Conservation (phyloP, 1,284 basidiomycete genomes). For the Ganoderma sp. region DNA sequence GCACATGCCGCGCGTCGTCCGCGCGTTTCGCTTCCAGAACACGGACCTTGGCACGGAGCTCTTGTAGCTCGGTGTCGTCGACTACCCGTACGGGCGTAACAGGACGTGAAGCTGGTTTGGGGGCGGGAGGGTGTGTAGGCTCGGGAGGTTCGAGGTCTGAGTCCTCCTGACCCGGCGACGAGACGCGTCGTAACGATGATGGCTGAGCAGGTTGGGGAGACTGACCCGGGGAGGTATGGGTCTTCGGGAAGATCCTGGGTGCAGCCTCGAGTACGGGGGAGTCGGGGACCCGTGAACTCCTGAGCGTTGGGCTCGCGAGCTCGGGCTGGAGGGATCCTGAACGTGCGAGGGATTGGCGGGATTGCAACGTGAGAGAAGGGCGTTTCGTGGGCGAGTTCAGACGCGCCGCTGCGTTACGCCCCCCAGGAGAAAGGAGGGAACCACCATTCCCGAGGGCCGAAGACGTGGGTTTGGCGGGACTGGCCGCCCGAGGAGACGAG, state of each 20-base stretch:
- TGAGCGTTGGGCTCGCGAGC: conserved; percentile 34
- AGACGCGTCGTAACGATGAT: conserved; percentile 34
- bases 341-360: conserved; percentile 42
- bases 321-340: conserved; percentile 36
- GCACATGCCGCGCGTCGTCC: conserved; percentile 85
- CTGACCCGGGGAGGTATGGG: conserved; percentile 25
- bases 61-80: conserved; percentile 74
- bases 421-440: conserved; percentile 30
- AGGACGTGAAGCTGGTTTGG: conserved; percentile 31
- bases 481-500: conserved; percentile 49
- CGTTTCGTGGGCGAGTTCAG: conserved; percentile 51
- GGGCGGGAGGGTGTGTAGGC: conserved; percentile 11
- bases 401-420: conserved; percentile 39
- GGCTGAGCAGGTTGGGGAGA: conserved; percentile 32
- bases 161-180: conserved; percentile 30
- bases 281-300: conserved; percentile 36
- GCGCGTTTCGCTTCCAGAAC: conserved; percentile 86
- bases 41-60: conserved; percentile 83
- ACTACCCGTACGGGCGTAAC: conserved; percentile 34
- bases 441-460: conserved; percentile 22
- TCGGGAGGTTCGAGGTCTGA: conserved; percentile 21
- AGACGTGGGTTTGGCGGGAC: conserved; percentile 45
- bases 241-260: conserved; percentile 30
- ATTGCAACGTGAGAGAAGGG: conserved; percentile 44
- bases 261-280: conserved; percentile 29